Evolutionary conservation across 75 land plant genomes (phyloP), one percentile per base, ranked within the genome.

Genomic region (Pseudotsuga menziesii): DNA sequence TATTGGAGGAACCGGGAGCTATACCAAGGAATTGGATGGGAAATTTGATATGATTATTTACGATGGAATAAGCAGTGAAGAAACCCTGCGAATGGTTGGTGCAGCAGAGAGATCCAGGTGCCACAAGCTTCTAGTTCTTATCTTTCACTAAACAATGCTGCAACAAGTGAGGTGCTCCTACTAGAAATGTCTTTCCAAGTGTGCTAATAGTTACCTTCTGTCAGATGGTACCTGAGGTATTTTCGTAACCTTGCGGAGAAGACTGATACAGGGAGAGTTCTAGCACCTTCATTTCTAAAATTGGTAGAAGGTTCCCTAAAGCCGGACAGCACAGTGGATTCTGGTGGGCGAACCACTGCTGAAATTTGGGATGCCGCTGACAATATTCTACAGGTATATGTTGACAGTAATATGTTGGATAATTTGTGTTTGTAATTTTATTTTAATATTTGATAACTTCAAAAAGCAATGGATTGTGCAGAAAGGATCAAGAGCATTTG

Each of bases 201-300:
- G 57, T 48, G 23, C 32, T 73, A 76, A 69, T 69, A 20, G 25
- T 69, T 69, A 69, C n/a, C 48, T 39, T 69, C 14, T 69, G 72
- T 41, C 82, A 96, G 98, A 70, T 90, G 91, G 92, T 96, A 96
- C 80, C 77, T 96, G 83, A 94, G 88, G 79, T 89, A 91, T 61
- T 26, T 90, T 64, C 82, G 94, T 36, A 80, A 63, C 60, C 57
- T 96, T 75, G 91, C 98, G 64, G 98, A 96, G 78, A 96, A 89
- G 83, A 96, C 98, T 17, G 98, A 96, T 76, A 80, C 84, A 57
- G 98, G 98, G 71, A 89, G 98, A 77, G 82, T 96, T 61, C 84
- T 85, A 76, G 78, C 89, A 69, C 98, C 98, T 63, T 91, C 97
- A 57, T 23, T 93, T 12, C n/a, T 96, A 73, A 92, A 86, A 71